Evolutionary conservation across 768 basidiomycete species (phyloP).

Genomic region (Amanita exitialis): DNA sequence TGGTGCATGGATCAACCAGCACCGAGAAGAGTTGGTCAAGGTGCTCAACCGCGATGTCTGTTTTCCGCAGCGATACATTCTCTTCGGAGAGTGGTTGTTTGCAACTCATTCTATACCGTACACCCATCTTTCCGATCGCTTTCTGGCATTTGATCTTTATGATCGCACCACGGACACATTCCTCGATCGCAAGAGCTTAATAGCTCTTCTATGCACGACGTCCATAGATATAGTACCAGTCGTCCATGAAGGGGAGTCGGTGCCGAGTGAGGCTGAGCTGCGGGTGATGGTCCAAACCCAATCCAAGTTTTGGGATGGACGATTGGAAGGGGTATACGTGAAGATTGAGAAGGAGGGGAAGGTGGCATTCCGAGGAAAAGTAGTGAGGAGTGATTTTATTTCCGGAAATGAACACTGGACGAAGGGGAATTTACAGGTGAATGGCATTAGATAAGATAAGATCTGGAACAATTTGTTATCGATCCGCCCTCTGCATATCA

Average conservation of each 20-base stretch:
- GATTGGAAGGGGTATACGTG: slow-evolving; percentile 48
- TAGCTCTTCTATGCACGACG: slow-evolving; percentile 24
- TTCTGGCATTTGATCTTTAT: slow-evolving; percentile 52
- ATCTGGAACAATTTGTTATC: neutral
- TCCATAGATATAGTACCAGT: slow-evolving; percentile 33
- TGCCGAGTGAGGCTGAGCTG: slow-evolving; percentile 30
- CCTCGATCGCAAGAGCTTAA: slow-evolving; percentile 25
- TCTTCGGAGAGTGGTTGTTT: slow-evolving; percentile 57
- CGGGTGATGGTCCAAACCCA: slow-evolving; percentile 31
- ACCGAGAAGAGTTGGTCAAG: slow-evolving; percentile 29
- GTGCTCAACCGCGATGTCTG: slow-evolving; percentile 38
- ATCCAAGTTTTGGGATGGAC: slow-evolving; percentile 24
- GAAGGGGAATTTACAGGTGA: slow-evolving; percentile 19
- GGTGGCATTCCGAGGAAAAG: slow-evolving; percentile 39
- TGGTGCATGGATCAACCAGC: slow-evolving; percentile 41
- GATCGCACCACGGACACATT: slow-evolving; percentile 37
- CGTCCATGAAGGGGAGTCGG: slow-evolving; percentile 26
- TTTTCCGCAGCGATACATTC: slow-evolving; percentile 47
- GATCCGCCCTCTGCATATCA: slow-evolving; percentile 6
- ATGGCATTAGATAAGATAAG: slow-evolving; percentile 14
- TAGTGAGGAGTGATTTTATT: slow-evolving; percentile 52
- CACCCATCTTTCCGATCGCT: slow-evolving; percentile 39
- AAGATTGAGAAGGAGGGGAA: slow-evolving; percentile 34
- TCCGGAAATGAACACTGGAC: slow-evolving; percentile 57
- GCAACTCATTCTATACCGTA: slow-evolving; percentile 55